Base-by-base conservation (phyloP, 805 yeast genomes). In the Nakazawaea wickerhamii region DNA sequence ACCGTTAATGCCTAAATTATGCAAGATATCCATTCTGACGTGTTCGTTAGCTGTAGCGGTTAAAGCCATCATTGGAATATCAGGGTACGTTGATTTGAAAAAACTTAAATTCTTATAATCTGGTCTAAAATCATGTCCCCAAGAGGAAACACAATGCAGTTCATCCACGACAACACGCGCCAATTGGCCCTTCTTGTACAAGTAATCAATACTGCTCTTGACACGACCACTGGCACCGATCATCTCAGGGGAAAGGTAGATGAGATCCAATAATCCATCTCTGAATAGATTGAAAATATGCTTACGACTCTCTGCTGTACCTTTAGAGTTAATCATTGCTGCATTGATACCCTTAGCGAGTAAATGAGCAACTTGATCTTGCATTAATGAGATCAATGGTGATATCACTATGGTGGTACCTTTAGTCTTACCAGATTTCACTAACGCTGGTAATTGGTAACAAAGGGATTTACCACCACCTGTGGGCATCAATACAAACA, bases 81-180 rank as follows among this genome's bases (percentile, higher is more conserved):
- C 73, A 0, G 95, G 95, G 56, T 75, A 93, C 38, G 77, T 73
- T 15, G 65, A 60, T 54, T 88, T 88, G 60, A 93, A 85, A 50
- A 71, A 73, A 27, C 79, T 77, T 55, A 93, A 68, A 9, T 81
- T 84, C 53, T 89, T 86, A 64, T 93, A 93, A 60, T 93, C 98
- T 0, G 98, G 97, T 40, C 99, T 71, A 60, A 93, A 93, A 61
- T 93, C 99, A 62, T 93, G 99, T 17, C 99, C 99, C 99, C 99
- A 93, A 9, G 95, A 84, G 40, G 96, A 87, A 35, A 93, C 95
- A 71, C 99, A 93, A 64, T 93, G 99, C 0, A 99, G 99, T 58
- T 88, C 99, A 64, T 93, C 99, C 35, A 93, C 88, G 9, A 93
- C 96, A 30, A 93, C 73, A 41, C 98, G 69, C 0, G 97, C 95